These are phyloP conservation scores for Mycena pura DNA, from an alignment of 768 basidiomycete species.

Conservation along the genomic window DNA sequence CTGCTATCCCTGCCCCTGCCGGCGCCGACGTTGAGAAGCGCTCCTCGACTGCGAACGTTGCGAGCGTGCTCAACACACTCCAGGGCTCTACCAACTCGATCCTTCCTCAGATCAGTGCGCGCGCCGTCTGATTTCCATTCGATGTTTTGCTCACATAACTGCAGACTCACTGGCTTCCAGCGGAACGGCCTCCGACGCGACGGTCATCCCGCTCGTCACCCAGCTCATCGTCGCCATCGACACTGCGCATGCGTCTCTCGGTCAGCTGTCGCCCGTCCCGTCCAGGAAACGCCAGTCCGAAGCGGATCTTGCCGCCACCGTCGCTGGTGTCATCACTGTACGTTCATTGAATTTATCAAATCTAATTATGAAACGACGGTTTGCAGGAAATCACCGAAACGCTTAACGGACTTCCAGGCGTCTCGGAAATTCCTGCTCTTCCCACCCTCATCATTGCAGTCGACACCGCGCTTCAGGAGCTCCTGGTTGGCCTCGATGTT, in stretches of 20 bases:
- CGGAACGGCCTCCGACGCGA: conserved; percentile 18
- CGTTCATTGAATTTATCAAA: background rate
- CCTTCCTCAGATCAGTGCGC: conserved; percentile 27
- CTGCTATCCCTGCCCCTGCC: background rate
- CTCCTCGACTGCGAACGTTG: conserved; percentile 20
- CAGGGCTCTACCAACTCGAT: conserved; percentile 23
- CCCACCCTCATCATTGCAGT: conserved; percentile 24
- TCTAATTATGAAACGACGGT: background rate
- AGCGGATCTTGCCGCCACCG: conserved; percentile 27
- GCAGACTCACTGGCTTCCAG: conserved; percentile 11
- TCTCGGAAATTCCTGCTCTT: conserved; percentile 24
- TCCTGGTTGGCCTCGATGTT: conserved; percentile 29
- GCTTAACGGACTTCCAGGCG: conserved; percentile 22
- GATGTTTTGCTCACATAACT: no score
- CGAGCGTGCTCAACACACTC: conserved; percentile 15
- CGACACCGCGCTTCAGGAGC: conserved; percentile 28
- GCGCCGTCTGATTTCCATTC: background rate
- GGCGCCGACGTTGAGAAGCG: background rate
- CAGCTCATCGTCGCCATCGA: conserved; percentile 23
- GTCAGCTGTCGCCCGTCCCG: conserved; percentile 8
- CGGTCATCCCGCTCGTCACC: conserved; percentile 23
- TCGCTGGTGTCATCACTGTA: conserved; percentile 30
- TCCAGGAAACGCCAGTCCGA: conserved; percentile 25
- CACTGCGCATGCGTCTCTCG: conserved; percentile 22
- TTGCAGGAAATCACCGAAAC: conserved; percentile 26